phyloP scores from a whole-genome alignment of 805 yeast species.

The Teunomyces gatunensis region DNA sequence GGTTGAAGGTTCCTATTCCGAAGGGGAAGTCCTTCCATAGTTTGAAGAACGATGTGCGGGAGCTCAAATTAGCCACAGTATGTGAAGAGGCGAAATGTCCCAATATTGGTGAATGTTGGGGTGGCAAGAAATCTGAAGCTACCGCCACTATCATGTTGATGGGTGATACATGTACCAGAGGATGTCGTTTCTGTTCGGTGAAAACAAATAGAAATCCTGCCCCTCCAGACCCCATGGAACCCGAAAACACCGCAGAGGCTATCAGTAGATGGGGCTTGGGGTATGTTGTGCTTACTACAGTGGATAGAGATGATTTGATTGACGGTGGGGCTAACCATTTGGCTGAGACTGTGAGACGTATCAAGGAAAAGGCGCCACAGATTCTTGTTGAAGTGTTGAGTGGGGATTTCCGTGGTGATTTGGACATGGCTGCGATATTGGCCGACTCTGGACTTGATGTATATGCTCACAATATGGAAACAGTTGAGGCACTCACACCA shows the following conservation, averaged over 20 bases:
- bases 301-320: constrained; percentile 88
- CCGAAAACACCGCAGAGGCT: constrained; percentile 97
- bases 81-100: constrained; percentile 99
- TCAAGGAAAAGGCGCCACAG: constrained; percentile 85
- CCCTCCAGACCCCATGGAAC: constrained; percentile 92
- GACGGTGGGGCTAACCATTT: constrained; percentile 95
- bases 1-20: constrained; percentile 97
- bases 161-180: constrained; percentile 99
- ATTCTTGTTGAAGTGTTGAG: constrained; percentile 89
- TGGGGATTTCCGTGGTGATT: constrained; percentile 94
- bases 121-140: constrained; percentile 90
- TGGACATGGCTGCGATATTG: constrained; percentile 72
- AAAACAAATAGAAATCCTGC: constrained; percentile 87
- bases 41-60: constrained; percentile 82
- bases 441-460: constrained; percentile 91
- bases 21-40: constrained; percentile 82
- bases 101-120: constrained; percentile 99
- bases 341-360: constrained; percentile 79
- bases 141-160: constrained; percentile 96
- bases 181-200: constrained; percentile 97
- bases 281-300: constrained; percentile 94
- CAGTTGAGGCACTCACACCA: constrained; percentile 93
- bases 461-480: constrained; percentile 94
- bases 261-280: constrained; percentile 98
- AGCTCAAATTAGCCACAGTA: constrained; percentile 87